Percentiles rank a stretch among this genome's conserved stretches.
Conservation (phyloP, 371 early-diverging fungal species). For the Parasitella parasitica region DNA sequence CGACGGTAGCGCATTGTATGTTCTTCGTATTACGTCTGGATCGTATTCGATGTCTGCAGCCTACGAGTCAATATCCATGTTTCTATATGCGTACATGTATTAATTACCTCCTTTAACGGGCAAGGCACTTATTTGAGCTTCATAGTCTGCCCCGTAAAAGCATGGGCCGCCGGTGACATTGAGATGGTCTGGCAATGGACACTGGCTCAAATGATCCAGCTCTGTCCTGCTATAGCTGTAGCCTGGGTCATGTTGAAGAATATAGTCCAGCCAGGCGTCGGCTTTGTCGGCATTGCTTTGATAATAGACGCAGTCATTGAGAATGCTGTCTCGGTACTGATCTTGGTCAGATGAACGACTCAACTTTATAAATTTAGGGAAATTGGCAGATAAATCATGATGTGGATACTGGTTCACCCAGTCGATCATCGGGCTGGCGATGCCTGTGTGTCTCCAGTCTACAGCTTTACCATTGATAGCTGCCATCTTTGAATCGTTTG, state of each 20-base stretch:
- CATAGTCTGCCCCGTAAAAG: slow-evolving; percentile 18
- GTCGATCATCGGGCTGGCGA: slow-evolving; percentile 13
- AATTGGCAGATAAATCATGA: slow-evolving; percentile 44
- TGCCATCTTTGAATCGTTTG: slow-evolving; percentile 29
- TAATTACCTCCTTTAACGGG: slow-evolving; percentile 33
- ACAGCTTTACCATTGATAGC: slow-evolving; percentile 47
- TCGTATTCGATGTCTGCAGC: slow-evolving; percentile 37
- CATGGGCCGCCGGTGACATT: slow-evolving; percentile 43
- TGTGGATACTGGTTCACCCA: slow-evolving; percentile 36
- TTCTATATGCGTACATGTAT: background rate
- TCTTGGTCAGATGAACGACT: slow-evolving; percentile 15
- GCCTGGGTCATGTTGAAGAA: slow-evolving; percentile 36
- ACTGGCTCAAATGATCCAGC: slow-evolving; percentile 10
- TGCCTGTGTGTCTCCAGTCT: slow-evolving; percentile 23
- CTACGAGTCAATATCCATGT: background rate
- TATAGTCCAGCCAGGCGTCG: slow-evolving; percentile 38
- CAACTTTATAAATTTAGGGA: slow-evolving; percentile 41
- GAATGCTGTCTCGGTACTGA: slow-evolving; percentile 19
- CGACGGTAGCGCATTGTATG: slow-evolving; percentile 28
- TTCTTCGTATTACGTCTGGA: slow-evolving; percentile 9
- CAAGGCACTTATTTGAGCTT: slow-evolving; percentile 1
- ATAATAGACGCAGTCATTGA: slow-evolving; percentile 36
- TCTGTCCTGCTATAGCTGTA: slow-evolving; percentile 15
- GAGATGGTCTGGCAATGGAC: slow-evolving; percentile 38
- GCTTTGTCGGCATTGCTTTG: slow-evolving; percentile 24